Evolutionary conservation across 2,329 filamentous ascomycete species (phyloP).

Genomic region (Exophiala calicioides): DNA sequence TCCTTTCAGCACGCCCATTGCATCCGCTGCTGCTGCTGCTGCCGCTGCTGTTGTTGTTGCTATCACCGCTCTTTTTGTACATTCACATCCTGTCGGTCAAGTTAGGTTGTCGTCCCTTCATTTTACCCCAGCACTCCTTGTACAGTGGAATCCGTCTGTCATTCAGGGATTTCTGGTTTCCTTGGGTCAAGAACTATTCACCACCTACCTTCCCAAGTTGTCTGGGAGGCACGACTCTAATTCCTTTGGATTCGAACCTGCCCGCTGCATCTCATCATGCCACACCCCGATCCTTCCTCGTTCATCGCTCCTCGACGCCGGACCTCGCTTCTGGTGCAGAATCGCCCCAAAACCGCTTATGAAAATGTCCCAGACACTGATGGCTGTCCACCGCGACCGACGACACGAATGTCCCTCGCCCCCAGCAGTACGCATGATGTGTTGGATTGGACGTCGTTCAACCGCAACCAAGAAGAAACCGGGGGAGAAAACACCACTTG

Average conservation of each 20-base stretch:
- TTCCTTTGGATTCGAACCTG: background rate
- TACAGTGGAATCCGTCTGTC: too few relatives aligned
- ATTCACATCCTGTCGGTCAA: background rate
- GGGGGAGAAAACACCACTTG: constrained; percentile 13
- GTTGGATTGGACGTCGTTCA: constrained; percentile 25
- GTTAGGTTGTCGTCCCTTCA: too few relatives aligned
- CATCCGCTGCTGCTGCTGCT: background rate
- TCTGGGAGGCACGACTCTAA: constrained; percentile 6
- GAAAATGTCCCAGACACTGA: constrained; percentile 9
- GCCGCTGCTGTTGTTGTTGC: background rate
- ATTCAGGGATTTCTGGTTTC: background rate
- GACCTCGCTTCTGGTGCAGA: constrained; percentile 41
- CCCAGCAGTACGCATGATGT: constrained; percentile 16
- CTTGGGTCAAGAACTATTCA: background rate
- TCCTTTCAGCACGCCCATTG: background rate
- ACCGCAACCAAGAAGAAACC: constrained; percentile 16
- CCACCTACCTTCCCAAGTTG: too few relatives aligned
- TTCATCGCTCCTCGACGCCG: constrained; percentile 37
- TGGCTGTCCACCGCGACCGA: constrained; percentile 7
- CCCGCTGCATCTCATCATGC: constrained; percentile 16
- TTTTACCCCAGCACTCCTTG: too few relatives aligned
- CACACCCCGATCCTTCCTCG: constrained; percentile 30
- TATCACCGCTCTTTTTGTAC: background rate
- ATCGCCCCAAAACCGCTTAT: constrained; percentile 41
- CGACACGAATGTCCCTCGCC: constrained; percentile 22